A percentile compares a stretch with the other conserved stretches of the same genome.
Evolutionary conservation across 306 rosid genomes (phyloP).

Genomic region (Castanospermum australe): DNA sequence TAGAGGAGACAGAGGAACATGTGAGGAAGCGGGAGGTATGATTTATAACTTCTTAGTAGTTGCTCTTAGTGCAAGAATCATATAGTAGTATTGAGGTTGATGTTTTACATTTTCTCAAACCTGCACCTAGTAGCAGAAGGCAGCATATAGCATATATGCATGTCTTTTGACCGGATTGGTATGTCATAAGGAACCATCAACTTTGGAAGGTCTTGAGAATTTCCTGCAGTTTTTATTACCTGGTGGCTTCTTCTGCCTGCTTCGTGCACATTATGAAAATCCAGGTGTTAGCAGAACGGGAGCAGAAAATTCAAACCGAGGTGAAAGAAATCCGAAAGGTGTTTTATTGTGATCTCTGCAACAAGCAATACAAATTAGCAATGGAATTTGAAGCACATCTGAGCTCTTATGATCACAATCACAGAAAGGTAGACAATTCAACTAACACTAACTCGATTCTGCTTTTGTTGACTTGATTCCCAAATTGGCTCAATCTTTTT

Average conservation of each 20-base stretch:
- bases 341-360: slow-evolving; percentile 96
- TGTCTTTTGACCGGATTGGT: slow-evolving; percentile 90
- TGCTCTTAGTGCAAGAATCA: slow-evolving; percentile 35
- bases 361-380: slow-evolving; percentile 95
- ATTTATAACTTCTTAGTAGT: slow-evolving; percentile 29
- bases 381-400: slow-evolving; percentile 94
- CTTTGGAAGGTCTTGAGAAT: slow-evolving; percentile 99
- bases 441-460: neutral
- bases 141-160: slow-evolving; percentile 91
- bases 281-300: slow-evolving; percentile 99
- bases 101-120: slow-evolving; percentile 84
- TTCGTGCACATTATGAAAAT: slow-evolving; percentile 97
- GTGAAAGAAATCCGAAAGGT: slow-evolving; percentile 93
- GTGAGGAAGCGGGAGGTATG: slow-evolving; percentile 93
- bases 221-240: slow-evolving; percentile 99
- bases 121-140: slow-evolving; percentile 86
- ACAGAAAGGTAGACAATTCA: slow-evolving; percentile 66
- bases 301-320: slow-evolving; percentile 93
- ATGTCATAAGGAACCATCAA: slow-evolving; percentile 90
- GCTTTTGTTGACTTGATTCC: neutral
- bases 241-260: slow-evolving; percentile 99
- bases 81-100: slow-evolving; percentile 67
- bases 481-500: neutral
- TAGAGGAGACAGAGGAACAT: slow-evolving; percentile 88
- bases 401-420: slow-evolving; percentile 96